Evolutionary conservation across 2,329 filamentous ascomycete species (phyloP), one percentile per base, ranked within the genome.

Genomic region (Aureobasidium sp.): DNA sequence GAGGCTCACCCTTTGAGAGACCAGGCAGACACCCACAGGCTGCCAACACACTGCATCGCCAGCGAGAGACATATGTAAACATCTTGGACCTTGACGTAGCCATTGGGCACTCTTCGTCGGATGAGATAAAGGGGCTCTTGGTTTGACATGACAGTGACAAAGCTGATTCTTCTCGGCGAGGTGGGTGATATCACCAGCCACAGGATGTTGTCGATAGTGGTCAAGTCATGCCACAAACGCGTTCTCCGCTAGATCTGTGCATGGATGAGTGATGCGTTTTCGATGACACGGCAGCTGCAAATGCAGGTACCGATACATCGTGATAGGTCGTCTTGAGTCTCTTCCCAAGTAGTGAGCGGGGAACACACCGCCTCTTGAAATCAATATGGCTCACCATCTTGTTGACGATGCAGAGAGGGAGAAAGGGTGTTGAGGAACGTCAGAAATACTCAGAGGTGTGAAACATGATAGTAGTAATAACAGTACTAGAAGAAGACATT

Each of bases 191-290:
- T 22, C 47, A 52, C 48, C 33, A 35, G 33, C 48, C 48, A n/a
- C 31, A 19, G 19, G 19, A 37, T 27, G n/a, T 24, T 37, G 5
- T 39, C 48, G 22, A 29, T 37, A 54, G 35, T 8, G 5, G 35
- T 17, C 33, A 40, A 35, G 29, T n/a, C 49, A 40, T 40, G 22
- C 24, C 50, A 40, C 50, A 39, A 22, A 54, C 50, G 50, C 50
- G 35, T 42, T 54, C 40, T 40, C 50, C 50, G 35, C 35, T 54
- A 54, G 50, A 54, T 54, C 35, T 54, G 33, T 54, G 35, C 35
- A 54, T 29, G 17, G 14, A 37, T 54, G 24, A n/a, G 22, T 29
- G 50, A 40, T 54, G 50, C 37, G 50, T 42, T 54, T 42, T 54
- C 35, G 12, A 40, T 31, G 2, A 37, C 50, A 54, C 50, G 22